Conservation (phyloP, 352 stramenopile species). For the Phytophthora fragariaefolia region DNA sequence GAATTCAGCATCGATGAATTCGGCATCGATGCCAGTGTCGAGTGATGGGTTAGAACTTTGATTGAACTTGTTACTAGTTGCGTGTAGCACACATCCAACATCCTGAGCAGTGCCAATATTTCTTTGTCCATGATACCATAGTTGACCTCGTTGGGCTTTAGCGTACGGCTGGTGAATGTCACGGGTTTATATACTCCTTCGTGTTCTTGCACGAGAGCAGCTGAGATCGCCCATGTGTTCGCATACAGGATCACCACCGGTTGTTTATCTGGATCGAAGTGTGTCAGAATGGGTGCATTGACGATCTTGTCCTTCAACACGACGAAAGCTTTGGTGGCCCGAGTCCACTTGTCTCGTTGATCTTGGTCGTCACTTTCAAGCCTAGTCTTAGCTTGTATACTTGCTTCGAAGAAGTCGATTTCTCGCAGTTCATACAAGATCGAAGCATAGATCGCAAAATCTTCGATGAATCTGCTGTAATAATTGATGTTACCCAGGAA, state of each 20-base stretch:
- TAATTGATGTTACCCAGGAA: slow-evolving; percentile 30
- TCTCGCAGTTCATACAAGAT: slow-evolving; percentile 9
- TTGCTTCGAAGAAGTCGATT: background rate
- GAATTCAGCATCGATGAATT: too few species aligned
- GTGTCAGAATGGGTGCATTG: slow-evolving; percentile 4
- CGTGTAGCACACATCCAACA: too few species aligned
- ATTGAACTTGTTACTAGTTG: too few species aligned
- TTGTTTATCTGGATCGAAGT: slow-evolving; percentile 17
- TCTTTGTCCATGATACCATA: background rate
- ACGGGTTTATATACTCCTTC: background rate
- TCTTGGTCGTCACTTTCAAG: too few species aligned
- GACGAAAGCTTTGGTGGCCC: slow-evolving; percentile 6
- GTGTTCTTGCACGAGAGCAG: slow-evolving; percentile 1
- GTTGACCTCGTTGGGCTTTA: background rate
- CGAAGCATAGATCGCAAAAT: slow-evolving; percentile 15
- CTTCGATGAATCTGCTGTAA: slow-evolving; percentile 23
- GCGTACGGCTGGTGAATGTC: background rate
- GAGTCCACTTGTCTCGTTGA: background rate
- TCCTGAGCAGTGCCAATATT: too few species aligned
- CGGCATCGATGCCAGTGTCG: too few species aligned
- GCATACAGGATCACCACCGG: slow-evolving; percentile 15
- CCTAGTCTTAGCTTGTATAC: background rate
- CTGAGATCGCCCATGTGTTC: slow-evolving; percentile 4
- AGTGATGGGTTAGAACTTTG: too few species aligned
- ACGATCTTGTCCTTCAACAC: slow-evolving; percentile 17